Conservation (phyloP, 192 early-diverging fungal species). For the Backusella westeae region DNA sequence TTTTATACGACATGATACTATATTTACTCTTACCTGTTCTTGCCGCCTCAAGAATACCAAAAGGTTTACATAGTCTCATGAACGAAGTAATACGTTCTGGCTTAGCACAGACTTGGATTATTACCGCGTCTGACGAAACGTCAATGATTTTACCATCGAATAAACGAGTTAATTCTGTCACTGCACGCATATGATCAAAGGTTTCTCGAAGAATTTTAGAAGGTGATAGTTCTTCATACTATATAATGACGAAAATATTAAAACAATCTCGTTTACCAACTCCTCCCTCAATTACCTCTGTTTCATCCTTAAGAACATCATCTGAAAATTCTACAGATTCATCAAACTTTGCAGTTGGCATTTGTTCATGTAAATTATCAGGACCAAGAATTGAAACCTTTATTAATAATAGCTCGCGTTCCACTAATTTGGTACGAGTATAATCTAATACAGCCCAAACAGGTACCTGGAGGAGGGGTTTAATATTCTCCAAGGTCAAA, state of each 20-base stretch:
- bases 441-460: conserved; percentile 98
- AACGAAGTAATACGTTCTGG: conserved; percentile 87
- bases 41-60: conserved; percentile 91
- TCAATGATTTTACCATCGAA: conserved; percentile 90
- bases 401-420: conserved; percentile 89
- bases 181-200: conserved; percentile 63
- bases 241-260: not conserved
- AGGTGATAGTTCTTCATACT: conserved; percentile 8
- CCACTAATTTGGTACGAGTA: conserved; percentile 80
- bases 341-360: conserved; percentile 29
- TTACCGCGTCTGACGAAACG: conserved; percentile 74
- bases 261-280: not conserved
- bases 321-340: conserved; percentile 22
- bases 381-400: conserved; percentile 84
- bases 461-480: conserved; percentile 48
- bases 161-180: conserved; percentile 77
- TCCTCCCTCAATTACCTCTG: not conserved
- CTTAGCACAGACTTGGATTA: conserved; percentile 87
- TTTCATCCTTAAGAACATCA: conserved; percentile 2
- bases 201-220: conserved; percentile 48
- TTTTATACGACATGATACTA: not conserved
- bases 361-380: conserved; percentile 57
- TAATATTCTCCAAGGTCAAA: not conserved
- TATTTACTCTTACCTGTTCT: conserved; percentile 61
- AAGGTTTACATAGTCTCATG: conserved; percentile 89